Evolutionary conservation across 257 asterid genomes (phyloP).

Genomic region (Handroanthus guayacan): DNA sequence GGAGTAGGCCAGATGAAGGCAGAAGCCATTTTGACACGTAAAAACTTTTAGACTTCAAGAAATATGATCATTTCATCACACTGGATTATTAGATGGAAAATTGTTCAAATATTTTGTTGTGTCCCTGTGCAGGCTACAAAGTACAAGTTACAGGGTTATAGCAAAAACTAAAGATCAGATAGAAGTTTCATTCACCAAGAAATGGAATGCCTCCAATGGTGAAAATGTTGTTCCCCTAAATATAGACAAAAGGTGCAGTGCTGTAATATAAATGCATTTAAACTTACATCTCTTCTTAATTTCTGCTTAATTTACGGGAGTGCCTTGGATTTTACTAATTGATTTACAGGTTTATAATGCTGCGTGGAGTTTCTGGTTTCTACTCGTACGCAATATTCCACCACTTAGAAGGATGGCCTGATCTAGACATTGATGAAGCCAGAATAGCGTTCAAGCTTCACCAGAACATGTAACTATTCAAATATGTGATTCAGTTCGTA

Average conservation of each 20-base stretch:
- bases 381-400: constrained; percentile 73
- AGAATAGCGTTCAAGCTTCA: constrained; percentile 77
- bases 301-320: background rate
- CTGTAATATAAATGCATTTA: background rate
- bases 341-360: constrained; percentile 48
- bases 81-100: background rate
- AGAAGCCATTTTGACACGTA: constrained; percentile 43
- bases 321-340: background rate
- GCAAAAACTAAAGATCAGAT: constrained; percentile 48
- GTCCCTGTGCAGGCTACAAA: constrained; percentile 40
- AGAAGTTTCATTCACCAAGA: constrained; percentile 69
- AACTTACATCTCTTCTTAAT: background rate
- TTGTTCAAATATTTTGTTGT: background rate
- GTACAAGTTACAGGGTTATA: constrained; percentile 47
- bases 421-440: constrained; percentile 55
- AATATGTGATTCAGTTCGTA: background rate
- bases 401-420: constrained; percentile 86
- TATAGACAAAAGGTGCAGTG: constrained; percentile 58
- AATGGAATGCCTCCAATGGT: constrained; percentile 45
- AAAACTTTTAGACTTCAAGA: background rate
- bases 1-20: constrained; percentile 50
- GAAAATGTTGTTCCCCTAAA: constrained; percentile 48
- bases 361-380: constrained; percentile 76
- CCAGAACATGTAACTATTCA: constrained; percentile 31
- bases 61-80: background rate